Base-by-base conservation (phyloP, 1,284 basidiomycete genomes). In the Naganishia cerealis region DNA sequence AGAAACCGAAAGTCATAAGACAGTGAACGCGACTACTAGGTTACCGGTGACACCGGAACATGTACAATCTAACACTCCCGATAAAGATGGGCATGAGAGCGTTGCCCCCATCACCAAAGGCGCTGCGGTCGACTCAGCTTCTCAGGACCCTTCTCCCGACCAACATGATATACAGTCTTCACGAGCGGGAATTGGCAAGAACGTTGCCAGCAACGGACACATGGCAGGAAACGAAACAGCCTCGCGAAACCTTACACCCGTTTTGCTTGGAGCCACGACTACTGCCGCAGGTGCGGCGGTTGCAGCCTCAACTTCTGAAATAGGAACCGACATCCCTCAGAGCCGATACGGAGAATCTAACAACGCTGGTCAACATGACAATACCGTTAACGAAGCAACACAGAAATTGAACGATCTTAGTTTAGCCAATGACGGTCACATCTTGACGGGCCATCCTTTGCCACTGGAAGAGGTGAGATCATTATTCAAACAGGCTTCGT, bases 391-490 rank as follows among this genome's bases (percentile, higher is more conserved):
- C 16, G 24, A 38, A 12, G 50, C 53, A 15, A 40, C 39, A 9
- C 50, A 29, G 26, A 46, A 42, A n/a, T 42, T 63, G 15, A 52
- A 63, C 12, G 39, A 63, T 29, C 13, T 54, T 21, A 21, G 42
- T 21, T 24, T 42, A 10, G 39, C 50, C 9, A 42, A 40, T 15
- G 61, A 63, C 0, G 53, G 29, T 26, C 48, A 39, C 18, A 26
- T 54, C 4, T 29, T 50, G 24, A 43, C 61, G 40, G 61, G 61
- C 29, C 61, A 63, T 33, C 61, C 61, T 29, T 33, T 68, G 24
- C 67, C 67, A 26, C 38, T 65, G 9, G 67, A 68, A 36, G 67
- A 68, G 59, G 67, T 68, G 43, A 65, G 67, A 54, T 29, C 42
- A 48, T 13, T 26, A 13, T 10, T 8, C n/a, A 29, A 0, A 2